Evolutionary conservation across 2,329 filamentous ascomycete genomes (phyloP), one percentile per base, ranked within the genome.

Genomic region (Ophiostoma novo-ulmi): DNA sequence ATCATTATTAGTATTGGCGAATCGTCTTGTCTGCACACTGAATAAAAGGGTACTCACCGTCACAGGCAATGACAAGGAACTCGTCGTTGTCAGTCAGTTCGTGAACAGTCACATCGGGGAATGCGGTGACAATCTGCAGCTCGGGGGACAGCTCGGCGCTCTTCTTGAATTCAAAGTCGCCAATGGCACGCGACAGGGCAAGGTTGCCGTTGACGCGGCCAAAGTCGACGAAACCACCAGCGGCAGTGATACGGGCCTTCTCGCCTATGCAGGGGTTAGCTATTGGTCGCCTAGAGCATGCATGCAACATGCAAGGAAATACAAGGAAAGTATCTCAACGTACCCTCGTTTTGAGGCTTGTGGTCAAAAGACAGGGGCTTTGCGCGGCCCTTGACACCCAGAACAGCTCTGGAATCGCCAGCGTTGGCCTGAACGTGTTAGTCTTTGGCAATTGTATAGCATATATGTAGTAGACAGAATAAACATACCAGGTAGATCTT

Each of bases 141-240:
- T 99, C 95, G n/a, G 95, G 95, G 3, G 94, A 90, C 67, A 99
- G 88, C 78, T 97, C 94, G 76, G 94, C 92, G 80, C 93, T 97
- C 87, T 98, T 98, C 87, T 99, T 99, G 87, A 99, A 99, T 80
- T 99, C 95, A 78, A 99, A 99, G 80, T 99, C 95, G 76, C 95
- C 95, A 80, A 99, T 97, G 76, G 95, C 95, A 80, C 95, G 91
- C 73, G 95, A 99, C 73, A 99, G 85, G 66, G 95, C 95, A 65
- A 99, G 88, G 81, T 99, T 99, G 79, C 95, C 95, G 80, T 99
- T 99, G 76, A 99, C 95, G 78, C 95, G 92, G 74, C 95, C 95
- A 79, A 98, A 99, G 80, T 99, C 95, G 78, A 99, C 95, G 76
- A 98, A 98, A 68, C 95, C 95, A 79, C 95, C 95, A 64, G 95